These are phyloP conservation scores for Leccinum variicolor DNA, from an alignment of 768 basidiomycete species.

Conservation along the genomic window DNA sequence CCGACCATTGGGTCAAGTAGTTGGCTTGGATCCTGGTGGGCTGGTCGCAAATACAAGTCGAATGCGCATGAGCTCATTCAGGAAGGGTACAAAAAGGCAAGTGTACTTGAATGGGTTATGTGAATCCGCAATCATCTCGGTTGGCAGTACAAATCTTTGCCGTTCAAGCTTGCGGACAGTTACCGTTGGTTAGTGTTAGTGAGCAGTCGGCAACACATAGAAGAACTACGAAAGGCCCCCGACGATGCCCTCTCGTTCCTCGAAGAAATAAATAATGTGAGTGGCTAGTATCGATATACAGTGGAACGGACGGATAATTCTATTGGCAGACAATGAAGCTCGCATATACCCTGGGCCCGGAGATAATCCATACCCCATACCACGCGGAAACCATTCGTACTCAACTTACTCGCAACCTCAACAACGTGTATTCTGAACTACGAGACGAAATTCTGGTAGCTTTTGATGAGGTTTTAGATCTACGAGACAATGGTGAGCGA, in stretches of 20 bases:
- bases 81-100: neutral
- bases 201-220: conserved; percentile 28
- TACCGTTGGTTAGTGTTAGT: conserved; percentile 40
- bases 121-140: neutral
- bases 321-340: conserved; percentile 32
- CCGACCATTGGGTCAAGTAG: neutral
- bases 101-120: neutral
- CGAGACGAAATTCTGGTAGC: conserved; percentile 34
- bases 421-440: conserved; percentile 28
- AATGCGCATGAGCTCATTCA: neutral
- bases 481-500: conserved; percentile 13
- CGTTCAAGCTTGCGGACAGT: conserved; percentile 31
- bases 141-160: conserved; percentile 24
- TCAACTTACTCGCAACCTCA: conserved; percentile 41
- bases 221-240: conserved; percentile 41
- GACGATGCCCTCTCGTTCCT: conserved; percentile 37
- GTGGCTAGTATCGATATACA: neutral
- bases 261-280: conserved; percentile 35
- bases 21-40: neutral
- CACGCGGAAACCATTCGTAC: conserved; percentile 29
- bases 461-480: conserved; percentile 36
- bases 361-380: conserved; percentile 29
- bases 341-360: conserved; percentile 38
- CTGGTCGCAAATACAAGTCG: neutral
- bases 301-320: neutral